Evolutionary conservation across 768 basidiomycete genomes (phyloP), one percentile per base, ranked within the genome.

Genomic region (Mycena haematopus): DNA sequence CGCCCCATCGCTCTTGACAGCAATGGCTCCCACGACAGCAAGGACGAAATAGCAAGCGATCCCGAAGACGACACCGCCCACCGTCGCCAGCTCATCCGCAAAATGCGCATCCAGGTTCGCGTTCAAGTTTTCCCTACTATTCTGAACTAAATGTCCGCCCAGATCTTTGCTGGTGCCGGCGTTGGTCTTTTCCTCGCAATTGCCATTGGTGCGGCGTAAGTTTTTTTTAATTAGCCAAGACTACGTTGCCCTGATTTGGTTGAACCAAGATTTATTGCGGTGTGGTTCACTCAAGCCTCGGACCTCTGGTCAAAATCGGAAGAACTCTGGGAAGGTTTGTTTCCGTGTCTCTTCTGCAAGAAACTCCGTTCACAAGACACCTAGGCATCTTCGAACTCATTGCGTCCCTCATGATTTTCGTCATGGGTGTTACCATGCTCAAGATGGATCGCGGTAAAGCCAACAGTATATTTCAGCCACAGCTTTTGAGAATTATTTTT

Each of bases 401-500:
- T 56, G 91, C 91, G 0, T 74, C 86, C 13, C 59, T 93, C 68
- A 86, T 97, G 84, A 95, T 97, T 70, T 93, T 95, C 74, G 80
- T 90, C 72, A 96, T 98, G 94, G 95, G 93, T 2, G 71, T 98
- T 40, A 90, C 91, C 36, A 96, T 99, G 91, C 86, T 99, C 63
- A 95, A 93, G 73, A 89, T 99, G 85, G 96, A 99, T 74, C 83
- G 90, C 70, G 82, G 81, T 79, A 69, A 47, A 70, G 53, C 19
- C 19, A 17, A 21, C 19, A 5, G 19, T n/a, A 0, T 27, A 3
- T 35, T 55, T 59, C 27, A 29, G 47, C 42, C 46, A 49, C 13
- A 13, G n/a, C n/a, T 42, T 14, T 55, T 2, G 27, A 54, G 6
- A 15, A 21, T 31, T 11, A 42, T 42, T 15, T 19, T 6, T 27